Conservation (phyloP, 768 basidiomycete genomes). For the Glaciozyma martinii region DNA sequence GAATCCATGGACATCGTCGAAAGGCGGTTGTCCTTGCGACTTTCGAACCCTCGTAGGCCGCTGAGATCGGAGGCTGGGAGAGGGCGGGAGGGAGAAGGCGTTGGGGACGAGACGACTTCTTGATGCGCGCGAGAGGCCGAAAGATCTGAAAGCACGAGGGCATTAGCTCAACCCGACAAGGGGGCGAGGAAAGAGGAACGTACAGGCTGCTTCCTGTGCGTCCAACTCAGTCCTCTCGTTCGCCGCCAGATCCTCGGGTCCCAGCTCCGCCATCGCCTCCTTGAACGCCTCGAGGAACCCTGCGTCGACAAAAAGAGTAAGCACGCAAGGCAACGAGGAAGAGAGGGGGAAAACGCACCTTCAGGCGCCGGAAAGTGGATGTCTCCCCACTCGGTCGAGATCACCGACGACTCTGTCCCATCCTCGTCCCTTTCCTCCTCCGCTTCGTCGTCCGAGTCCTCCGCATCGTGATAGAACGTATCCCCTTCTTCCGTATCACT, state of each 20-base stretch:
- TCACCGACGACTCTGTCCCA: conserved; percentile 7
- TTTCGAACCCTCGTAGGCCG: too few species aligned
- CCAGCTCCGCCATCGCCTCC: conserved; percentile 16
- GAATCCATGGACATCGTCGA: background rate
- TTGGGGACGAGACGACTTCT: background rate
- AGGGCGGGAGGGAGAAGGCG: too few species aligned
- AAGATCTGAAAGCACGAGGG: background rate
- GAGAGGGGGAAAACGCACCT: conserved; percentile 1
- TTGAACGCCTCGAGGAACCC: conserved; percentile 22
- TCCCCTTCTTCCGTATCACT: background rate
- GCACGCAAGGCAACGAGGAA: too few species aligned
- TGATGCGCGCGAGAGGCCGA: background rate
- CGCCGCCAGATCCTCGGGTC: conserved; percentile 7
- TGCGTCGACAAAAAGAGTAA: background rate
- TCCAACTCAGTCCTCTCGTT: conserved; percentile 5
- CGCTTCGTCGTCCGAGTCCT: background rate
- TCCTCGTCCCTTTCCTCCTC: background rate
- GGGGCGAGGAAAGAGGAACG: background rate
- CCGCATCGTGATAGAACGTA: background rate
- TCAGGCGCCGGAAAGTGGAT: conserved; percentile 15
- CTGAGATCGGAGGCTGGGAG: too few species aligned
- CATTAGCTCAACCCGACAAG: background rate
- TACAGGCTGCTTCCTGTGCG: conserved; percentile 13
- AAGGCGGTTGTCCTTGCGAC: background rate
- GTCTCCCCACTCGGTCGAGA: conserved; percentile 20